A percentile compares a stretch with the other conserved stretches of the same genome.
Conservation (phyloP, 2,329 filamentous ascomycete species). For the Botryotinia globosa region DNA sequence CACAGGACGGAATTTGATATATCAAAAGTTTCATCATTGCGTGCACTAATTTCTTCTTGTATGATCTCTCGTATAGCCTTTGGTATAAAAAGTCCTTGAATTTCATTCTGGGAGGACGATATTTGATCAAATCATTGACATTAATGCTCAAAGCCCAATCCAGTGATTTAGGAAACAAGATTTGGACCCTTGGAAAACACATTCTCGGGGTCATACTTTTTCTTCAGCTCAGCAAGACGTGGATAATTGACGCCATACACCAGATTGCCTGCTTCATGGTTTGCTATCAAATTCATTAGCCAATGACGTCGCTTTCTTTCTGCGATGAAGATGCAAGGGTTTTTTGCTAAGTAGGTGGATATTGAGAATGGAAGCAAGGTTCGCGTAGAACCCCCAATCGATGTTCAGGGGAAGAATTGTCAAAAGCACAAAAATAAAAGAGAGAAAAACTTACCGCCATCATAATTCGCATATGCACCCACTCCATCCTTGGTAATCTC, state of each 20-base stretch:
- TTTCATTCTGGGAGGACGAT: background rate
- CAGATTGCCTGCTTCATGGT: constrained; percentile 22
- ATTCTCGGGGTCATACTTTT: constrained; percentile 29
- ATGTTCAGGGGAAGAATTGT: background rate
- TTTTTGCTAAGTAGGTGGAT: background rate
- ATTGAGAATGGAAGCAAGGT: background rate
- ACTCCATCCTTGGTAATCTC: constrained; percentile 18
- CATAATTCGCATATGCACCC: constrained; percentile 22
- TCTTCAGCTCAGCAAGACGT: constrained; percentile 28
- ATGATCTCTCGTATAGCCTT: background rate
- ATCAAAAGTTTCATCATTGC: background rate
- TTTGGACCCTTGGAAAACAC: constrained; percentile 18
- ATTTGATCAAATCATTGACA: background rate
- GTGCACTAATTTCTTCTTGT: background rate
- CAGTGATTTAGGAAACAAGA: constrained; percentile 6
- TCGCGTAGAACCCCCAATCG: background rate
- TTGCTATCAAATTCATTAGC: constrained; percentile 16
- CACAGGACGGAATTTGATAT: background rate
- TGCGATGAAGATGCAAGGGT: background rate
- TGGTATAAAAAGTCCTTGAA: background rate
- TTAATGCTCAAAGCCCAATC: background rate
- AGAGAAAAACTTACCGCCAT: constrained; percentile 13
- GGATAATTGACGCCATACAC: constrained; percentile 27
- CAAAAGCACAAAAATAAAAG: background rate
- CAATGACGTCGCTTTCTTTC: background rate